Evolutionary conservation across 257 asterid species (phyloP).

Genomic region (Nicotiana paniculata): DNA sequence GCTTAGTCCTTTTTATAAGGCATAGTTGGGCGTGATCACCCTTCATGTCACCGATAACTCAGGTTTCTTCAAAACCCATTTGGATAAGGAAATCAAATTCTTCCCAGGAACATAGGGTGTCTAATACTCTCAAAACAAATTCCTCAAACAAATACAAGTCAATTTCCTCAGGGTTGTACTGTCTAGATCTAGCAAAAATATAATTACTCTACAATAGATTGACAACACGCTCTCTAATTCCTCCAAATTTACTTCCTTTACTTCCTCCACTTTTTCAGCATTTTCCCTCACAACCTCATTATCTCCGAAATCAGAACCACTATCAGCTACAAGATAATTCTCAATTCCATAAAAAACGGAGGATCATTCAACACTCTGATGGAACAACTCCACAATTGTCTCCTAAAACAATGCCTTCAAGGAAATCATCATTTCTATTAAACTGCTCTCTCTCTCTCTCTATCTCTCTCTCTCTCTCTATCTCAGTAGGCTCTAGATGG

Average conservation of each 20-base stretch:
- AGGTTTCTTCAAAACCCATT: constrained; percentile 45
- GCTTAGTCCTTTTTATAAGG: too few relatives aligned
- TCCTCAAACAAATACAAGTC: constrained; percentile 47
- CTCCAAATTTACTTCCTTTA: constrained; percentile 26
- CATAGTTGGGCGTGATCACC: too few relatives aligned
- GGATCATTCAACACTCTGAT: constrained; percentile 5
- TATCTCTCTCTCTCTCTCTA: too few relatives aligned
- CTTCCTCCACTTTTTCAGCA: too few relatives aligned
- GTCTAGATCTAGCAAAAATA: constrained; percentile 31
- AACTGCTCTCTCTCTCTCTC: too few relatives aligned
- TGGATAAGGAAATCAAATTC: constrained; percentile 57
- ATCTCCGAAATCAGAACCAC: not conserved
- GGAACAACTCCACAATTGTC: not conserved
- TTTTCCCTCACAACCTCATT: not conserved
- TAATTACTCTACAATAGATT: constrained; percentile 68
- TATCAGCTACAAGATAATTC: not conserved
- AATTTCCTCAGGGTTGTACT: constrained; percentile 34
- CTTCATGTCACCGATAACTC: constrained; percentile 10
- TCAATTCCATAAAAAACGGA: constrained; percentile 5
- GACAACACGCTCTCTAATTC: constrained; percentile 47
- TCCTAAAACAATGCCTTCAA: not conserved
- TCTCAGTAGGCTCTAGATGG: too few relatives aligned
- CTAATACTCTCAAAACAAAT: constrained; percentile 49
- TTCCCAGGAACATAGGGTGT: constrained; percentile 46
- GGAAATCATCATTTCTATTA: too few relatives aligned